Conservation (phyloP, 768 basidiomycete species). For the Tulasnella sp. region DNA sequence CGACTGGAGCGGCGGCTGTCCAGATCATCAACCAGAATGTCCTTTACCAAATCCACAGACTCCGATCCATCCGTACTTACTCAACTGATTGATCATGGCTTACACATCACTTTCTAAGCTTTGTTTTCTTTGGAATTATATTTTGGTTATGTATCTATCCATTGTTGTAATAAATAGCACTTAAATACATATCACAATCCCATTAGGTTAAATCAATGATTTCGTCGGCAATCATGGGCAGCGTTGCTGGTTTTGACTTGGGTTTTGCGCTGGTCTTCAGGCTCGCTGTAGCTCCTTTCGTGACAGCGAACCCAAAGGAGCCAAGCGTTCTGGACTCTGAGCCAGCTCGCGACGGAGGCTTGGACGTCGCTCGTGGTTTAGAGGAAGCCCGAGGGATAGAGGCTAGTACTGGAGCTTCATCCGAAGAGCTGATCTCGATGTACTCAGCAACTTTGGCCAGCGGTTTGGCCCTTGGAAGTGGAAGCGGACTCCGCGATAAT, state of each 20-base stretch:
- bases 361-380: background rate
- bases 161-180: background rate
- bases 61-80: background rate
- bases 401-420: background rate
- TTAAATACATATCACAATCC: background rate
- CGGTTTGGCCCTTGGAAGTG: background rate
- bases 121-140: background rate
- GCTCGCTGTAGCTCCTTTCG: background rate
- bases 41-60: background rate
- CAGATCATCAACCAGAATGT: slow-evolving; percentile 5
- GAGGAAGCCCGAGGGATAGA: background rate
- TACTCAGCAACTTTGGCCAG: background rate
- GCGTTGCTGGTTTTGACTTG: background rate
- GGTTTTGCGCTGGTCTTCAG: background rate
- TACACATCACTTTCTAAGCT: too few species aligned
- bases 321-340: background rate
- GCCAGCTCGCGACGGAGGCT: background rate
- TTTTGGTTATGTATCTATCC: background rate
- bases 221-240: background rate
- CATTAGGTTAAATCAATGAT: background rate
- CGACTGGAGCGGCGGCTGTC: slow-evolving; percentile 14
- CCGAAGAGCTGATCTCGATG: background rate
- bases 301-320: slow-evolving; percentile 1
- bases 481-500: background rate
- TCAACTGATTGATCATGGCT: too few species aligned